A percentile compares a stretch with the other conserved stretches of the same genome.
phyloP scores from a whole-genome alignment of 2,329 filamentous ascomycete species.

The Scedosporium dehoogii region DNA sequence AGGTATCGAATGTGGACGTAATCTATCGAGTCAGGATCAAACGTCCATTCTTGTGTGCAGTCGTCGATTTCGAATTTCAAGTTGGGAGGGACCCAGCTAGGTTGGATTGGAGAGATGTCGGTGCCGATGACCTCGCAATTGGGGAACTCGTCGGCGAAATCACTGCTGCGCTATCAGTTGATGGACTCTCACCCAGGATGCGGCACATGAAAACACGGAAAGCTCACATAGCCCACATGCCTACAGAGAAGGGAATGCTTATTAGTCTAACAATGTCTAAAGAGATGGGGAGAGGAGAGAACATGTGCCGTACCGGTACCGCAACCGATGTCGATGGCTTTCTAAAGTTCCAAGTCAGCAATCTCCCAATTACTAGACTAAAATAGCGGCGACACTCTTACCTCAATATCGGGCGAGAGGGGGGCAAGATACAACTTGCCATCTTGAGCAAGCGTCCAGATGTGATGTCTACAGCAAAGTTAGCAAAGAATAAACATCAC shows the following conservation, averaged over 20 bases:
- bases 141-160: slow-evolving; percentile 23
- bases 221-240: slow-evolving; percentile 14
- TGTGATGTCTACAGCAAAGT: slow-evolving; percentile 10
- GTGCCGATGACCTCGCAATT: slow-evolving; percentile 35
- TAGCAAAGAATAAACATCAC: background rate
- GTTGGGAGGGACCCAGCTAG: slow-evolving; percentile 36
- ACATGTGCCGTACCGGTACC: slow-evolving; percentile 34
- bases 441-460: slow-evolving; percentile 11
- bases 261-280: background rate
- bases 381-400: slow-evolving; percentile 10
- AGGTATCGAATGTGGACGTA: slow-evolving; percentile 50
- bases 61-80: slow-evolving; percentile 24
- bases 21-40: slow-evolving; percentile 35
- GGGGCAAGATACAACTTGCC: slow-evolving; percentile 15
- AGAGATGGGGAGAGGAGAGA: background rate
- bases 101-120: slow-evolving; percentile 48
- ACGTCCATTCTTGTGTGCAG: slow-evolving; percentile 26
- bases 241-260: background rate
- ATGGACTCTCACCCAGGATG: background rate
- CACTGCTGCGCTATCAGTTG: slow-evolving; percentile 30
- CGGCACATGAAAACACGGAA: background rate
- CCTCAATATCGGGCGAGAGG: slow-evolving; percentile 5
- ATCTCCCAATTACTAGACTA: background rate
- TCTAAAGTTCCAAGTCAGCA: slow-evolving; percentile 4
- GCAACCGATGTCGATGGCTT: slow-evolving; percentile 38